These are phyloP conservation scores for Farysia itapuensis DNA, from an alignment of 1,284 basidiomycete genomes.

Conservation along the genomic window DNA sequence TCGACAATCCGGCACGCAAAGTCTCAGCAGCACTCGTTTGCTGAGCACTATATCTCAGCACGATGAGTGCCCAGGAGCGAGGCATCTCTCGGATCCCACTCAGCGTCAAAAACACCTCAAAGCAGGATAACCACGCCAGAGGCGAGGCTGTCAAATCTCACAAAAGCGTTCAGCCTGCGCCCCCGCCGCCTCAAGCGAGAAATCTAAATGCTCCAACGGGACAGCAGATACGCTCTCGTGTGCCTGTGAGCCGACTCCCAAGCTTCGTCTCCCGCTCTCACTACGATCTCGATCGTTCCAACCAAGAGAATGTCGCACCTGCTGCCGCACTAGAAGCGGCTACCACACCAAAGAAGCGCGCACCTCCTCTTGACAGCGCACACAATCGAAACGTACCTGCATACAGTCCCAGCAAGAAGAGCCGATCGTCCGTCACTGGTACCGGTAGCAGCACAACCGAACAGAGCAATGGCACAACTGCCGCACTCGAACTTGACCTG, in stretches of 20 bases:
- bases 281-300: constrained; percentile 24
- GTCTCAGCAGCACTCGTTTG: too few relatives aligned
- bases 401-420: constrained; percentile 40
- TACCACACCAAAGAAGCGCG: constrained; percentile 55
- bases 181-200: neutral
- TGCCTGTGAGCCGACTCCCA: constrained; percentile 12
- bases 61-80: constrained; percentile 30
- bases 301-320: constrained; percentile 24
- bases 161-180: constrained; percentile 2
- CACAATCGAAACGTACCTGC: constrained; percentile 48
- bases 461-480: constrained; percentile 21
- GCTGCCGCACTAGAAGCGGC: constrained; percentile 4
- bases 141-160: constrained; percentile 9
- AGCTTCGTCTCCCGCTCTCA: constrained; percentile 35
- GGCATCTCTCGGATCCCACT: constrained; percentile 26
- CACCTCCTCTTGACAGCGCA: constrained; percentile 50
- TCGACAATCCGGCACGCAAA: too few relatives aligned
- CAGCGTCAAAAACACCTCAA: constrained; percentile 32
- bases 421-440: constrained; percentile 42
- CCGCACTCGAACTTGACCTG: constrained; percentile 29
- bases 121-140: constrained; percentile 8
- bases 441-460: constrained; percentile 33
- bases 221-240: constrained; percentile 11
- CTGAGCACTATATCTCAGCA: too few relatives aligned
- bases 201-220: neutral